phyloP scores from a whole-genome alignment of 371 early-diverging fungal genomes.

The Mortierella sp. region DNA sequence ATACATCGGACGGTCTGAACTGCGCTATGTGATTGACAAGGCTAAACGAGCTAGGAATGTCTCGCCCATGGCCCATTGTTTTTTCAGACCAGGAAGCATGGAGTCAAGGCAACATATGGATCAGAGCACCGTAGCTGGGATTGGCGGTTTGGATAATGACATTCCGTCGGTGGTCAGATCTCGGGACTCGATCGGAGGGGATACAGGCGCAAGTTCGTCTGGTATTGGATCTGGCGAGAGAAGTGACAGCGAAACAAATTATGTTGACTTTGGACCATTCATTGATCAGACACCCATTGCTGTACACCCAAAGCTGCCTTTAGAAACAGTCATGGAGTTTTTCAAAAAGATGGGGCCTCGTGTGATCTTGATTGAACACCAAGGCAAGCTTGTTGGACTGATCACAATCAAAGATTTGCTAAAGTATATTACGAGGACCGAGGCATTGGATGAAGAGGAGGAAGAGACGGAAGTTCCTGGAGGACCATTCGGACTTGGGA shows the following conservation, averaged over 20 bases:
- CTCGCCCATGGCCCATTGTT: conserved; percentile 66
- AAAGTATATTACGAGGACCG: conserved; percentile 71
- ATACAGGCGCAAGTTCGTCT: background rate
- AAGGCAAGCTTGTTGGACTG: conserved; percentile 77
- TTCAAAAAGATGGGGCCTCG: conserved; percentile 94
- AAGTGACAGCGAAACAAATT: conserved; percentile 60
- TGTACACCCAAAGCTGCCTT: conserved; percentile 81
- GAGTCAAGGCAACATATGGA: conserved; percentile 57
- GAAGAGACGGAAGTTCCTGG: conserved; percentile 34
- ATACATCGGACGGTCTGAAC: conserved; percentile 81
- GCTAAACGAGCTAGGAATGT: conserved; percentile 63
- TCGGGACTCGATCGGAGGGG: conserved; percentile 11
- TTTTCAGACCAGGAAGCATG: conserved; percentile 64
- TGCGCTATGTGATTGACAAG: conserved; percentile 80
- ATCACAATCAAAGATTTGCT: conserved; percentile 86
- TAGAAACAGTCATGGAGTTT: conserved; percentile 91
- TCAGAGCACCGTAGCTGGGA: conserved; percentile 5
- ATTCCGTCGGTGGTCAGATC: background rate
- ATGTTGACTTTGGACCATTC: conserved; percentile 78
- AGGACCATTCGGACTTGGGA: conserved; percentile 12
- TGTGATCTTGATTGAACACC: conserved; percentile 76
- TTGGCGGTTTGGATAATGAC: conserved; percentile 34
- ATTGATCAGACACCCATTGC: conserved; percentile 91
- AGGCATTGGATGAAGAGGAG: conserved; percentile 57
- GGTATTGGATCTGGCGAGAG: conserved; percentile 2